Base-by-base conservation (phyloP, 176 grass and related monocot genomes). In the Lolium multiflorum region DNA sequence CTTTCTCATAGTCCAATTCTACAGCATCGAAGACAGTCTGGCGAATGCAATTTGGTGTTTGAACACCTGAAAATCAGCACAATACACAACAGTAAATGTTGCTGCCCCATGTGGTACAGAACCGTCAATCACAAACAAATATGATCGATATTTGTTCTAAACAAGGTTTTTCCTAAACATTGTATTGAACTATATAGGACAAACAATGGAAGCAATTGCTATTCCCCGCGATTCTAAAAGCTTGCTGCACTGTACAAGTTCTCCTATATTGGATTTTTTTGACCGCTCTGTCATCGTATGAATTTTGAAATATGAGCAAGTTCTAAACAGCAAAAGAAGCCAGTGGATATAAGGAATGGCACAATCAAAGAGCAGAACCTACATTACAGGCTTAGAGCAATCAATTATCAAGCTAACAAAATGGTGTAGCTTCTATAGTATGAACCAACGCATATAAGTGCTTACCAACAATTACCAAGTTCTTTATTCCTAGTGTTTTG, bases 41-140 rank as follows among this genome's bases (percentile, higher is more conserved):
- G 41, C 96, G 90, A n/a, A 95, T 98, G 77, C 96, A 98, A 84
- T 95, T 95, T 72, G 96, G 96, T 28, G 96, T 98, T 87, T 98
- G 96, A 88, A 98, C 88, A 16, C 96, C 93, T 98, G 83, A 50
- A 72, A 17, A 78, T 51, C 13, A 80, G 67, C n/a, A 84, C 3
- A 50, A 44, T 22, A 87, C 6, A 84, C 24, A 62, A 68, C 64
- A 74, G 9, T 87, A 67, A 35, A 79, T 79, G 65, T 38, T 9
- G 31, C 0, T 41, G 9, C 54, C 47, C 0, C 4, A 43, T 82
- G 25, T 66, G 63, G 50, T 48, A 18, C 15, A 59, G 15, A 72
- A n/a, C 71, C 9, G 28, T 73, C 18, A 83, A 76, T 50, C 39
- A 31, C 14, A 81, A 63, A 35, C 3, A 54, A 72, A 71, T 7